Percentiles rank a stretch among this genome's conserved stretches.
These are phyloP conservation scores for Raffaelea deltoideospora DNA, from an alignment of 2,329 filamentous ascomycete genomes.

Conservation along the genomic window DNA sequence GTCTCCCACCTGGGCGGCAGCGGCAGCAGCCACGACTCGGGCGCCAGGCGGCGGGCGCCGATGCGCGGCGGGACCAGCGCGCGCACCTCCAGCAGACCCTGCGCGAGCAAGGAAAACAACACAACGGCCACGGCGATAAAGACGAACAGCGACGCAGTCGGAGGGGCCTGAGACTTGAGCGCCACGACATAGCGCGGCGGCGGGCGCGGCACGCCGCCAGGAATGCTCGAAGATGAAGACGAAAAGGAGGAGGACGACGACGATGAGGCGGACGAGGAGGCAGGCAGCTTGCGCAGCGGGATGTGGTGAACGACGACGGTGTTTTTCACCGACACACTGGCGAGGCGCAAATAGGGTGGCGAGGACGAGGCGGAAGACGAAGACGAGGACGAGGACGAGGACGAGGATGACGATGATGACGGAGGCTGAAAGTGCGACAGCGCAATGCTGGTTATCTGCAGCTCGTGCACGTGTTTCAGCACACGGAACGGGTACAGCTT, in stretches of 20 bases:
- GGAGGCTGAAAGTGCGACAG: conserved; percentile 40
- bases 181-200: conserved; percentile 55
- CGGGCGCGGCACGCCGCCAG: too few relatives aligned
- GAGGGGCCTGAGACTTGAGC: conserved; percentile 36
- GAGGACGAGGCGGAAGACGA: conserved; percentile 27
- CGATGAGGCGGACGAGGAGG: conserved; percentile 10
- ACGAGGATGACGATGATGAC: not conserved
- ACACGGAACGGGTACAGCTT: conserved; percentile 36
- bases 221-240: too few relatives aligned
- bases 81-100: conserved; percentile 48
- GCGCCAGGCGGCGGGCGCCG: conserved; percentile 39
- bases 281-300: conserved; percentile 37
- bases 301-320: conserved; percentile 68
- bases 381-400: conserved; percentile 11
- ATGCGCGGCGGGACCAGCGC: conserved; percentile 41
- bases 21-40: conserved; percentile 20
- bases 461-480: conserved; percentile 37
- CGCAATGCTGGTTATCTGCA: conserved; percentile 42
- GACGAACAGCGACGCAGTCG: conserved; percentile 34
- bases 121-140: conserved; percentile 41
- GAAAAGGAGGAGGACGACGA: too few relatives aligned
- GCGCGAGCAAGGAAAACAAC: conserved; percentile 45
- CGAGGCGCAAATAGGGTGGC: conserved; percentile 54
- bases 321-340: conserved; percentile 68
- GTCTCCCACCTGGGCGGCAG: not conserved